Percentiles rank a stretch among this genome's conserved stretches.
These are phyloP conservation scores for Aureobasidium musti DNA, from an alignment of 2,329 filamentous ascomycete genomes.

Conservation along the genomic window DNA sequence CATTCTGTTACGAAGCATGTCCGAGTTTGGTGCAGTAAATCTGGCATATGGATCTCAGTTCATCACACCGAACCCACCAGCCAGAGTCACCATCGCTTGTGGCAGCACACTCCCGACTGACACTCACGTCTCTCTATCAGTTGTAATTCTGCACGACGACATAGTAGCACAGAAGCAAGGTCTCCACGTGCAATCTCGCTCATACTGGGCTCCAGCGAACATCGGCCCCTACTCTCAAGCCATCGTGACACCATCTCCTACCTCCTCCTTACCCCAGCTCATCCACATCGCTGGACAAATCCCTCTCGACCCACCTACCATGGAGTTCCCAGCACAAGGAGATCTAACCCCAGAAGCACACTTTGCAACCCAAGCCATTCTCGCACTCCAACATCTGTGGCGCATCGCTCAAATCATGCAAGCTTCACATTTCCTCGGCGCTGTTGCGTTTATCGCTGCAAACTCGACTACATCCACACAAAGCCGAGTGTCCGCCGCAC, in stretches of 20 bases:
- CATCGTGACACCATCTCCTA: slow-evolving; percentile 54
- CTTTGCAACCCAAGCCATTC: slow-evolving; percentile 60
- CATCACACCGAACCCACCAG: slow-evolving; percentile 74
- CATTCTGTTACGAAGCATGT: slow-evolving; percentile 76
- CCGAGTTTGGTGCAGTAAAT: slow-evolving; percentile 76
- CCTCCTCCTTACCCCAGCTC: slow-evolving; percentile 35
- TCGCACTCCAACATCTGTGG: slow-evolving; percentile 88
- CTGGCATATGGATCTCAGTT: slow-evolving; percentile 74
- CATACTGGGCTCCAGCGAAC: slow-evolving; percentile 97
- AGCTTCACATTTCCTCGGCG: slow-evolving; percentile 73
- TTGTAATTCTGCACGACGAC: slow-evolving; percentile 46
- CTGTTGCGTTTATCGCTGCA: slow-evolving; percentile 69
- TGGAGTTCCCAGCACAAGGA: slow-evolving; percentile 56
- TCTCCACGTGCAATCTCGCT: slow-evolving; percentile 87
- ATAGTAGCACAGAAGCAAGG: slow-evolving; percentile 44
- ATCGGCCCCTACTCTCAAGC: slow-evolving; percentile 97
- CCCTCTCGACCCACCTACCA: slow-evolving; percentile 76
- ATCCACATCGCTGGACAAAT: slow-evolving; percentile 88
- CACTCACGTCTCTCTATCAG: slow-evolving; percentile 62
- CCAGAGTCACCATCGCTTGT: slow-evolving; percentile 79
- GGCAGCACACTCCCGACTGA: slow-evolving; percentile 64
- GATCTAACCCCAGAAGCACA: slow-evolving; percentile 29
- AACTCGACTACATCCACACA: slow-evolving; percentile 33
- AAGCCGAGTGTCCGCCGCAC: slow-evolving; percentile 28
- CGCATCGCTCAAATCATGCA: slow-evolving; percentile 73